These are phyloP conservation scores for Phytophthora fragariaefolia DNA, from an alignment of 352 stramenopile genomes.

Conservation along the genomic window DNA sequence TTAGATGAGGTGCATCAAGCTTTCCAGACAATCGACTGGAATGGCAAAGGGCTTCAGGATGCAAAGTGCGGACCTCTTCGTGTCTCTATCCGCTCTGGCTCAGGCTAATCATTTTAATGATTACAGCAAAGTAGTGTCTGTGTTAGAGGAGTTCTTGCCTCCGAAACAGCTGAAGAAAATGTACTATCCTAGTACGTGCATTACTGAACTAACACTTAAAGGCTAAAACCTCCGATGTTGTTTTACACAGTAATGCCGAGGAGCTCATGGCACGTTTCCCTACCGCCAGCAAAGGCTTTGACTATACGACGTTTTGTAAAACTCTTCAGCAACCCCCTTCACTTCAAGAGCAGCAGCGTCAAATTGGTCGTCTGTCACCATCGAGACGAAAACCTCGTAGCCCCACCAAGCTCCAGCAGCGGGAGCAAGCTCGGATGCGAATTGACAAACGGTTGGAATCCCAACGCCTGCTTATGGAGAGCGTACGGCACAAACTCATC, in stretches of 20 bases:
- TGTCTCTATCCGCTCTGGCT: too few species aligned
- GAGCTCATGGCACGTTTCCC: slow-evolving; percentile 12
- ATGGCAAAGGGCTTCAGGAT: slow-evolving; percentile 20
- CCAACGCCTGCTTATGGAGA: slow-evolving; percentile 52
- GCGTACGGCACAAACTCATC: slow-evolving; percentile 63
- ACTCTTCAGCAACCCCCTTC: slow-evolving; percentile 18
- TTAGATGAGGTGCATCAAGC: slow-evolving; percentile 29
- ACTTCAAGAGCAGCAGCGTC: slow-evolving; percentile 7
- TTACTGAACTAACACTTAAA: neutral
- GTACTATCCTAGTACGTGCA: slow-evolving; percentile 14
- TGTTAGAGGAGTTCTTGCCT: slow-evolving; percentile 16
- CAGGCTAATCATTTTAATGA: neutral
- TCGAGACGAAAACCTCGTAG: slow-evolving; percentile 22
- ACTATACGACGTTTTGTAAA: slow-evolving; percentile 43
- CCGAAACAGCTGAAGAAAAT: slow-evolving; percentile 24
- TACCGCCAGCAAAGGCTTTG: slow-evolving; percentile 12
- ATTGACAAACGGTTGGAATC: slow-evolving; percentile 58
- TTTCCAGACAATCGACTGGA: slow-evolving; percentile 26
- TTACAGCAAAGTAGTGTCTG: slow-evolving; percentile 15
- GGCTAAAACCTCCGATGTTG: neutral
- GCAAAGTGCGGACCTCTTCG: slow-evolving; percentile 1
- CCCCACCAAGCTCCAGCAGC: neutral
- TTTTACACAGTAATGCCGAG: slow-evolving; percentile 21
- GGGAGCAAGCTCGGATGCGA: slow-evolving; percentile 39
- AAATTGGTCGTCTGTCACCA: slow-evolving; percentile 12